Percentiles rank a stretch among this genome's conserved stretches.
These are phyloP conservation scores for Amanita pseudoporphyria DNA, from an alignment of 768 basidiomycete species.

Conservation along the genomic window DNA sequence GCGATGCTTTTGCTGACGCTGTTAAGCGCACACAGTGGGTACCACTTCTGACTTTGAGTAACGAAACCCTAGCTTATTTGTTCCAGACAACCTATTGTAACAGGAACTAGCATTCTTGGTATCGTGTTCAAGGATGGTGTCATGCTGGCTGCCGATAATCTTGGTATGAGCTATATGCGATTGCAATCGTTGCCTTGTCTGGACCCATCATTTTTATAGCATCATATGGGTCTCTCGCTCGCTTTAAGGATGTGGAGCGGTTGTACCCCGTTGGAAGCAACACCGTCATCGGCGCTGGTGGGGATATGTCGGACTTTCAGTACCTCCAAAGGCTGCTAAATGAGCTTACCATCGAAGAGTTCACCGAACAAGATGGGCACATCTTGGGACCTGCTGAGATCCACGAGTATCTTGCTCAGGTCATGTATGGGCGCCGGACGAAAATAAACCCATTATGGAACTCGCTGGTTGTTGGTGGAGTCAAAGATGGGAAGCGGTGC, in stretches of 20 bases:
- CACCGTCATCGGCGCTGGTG: conserved; percentile 86
- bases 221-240: conserved; percentile 94
- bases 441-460: conserved; percentile 97
- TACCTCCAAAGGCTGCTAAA: conserved; percentile 78
- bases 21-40: conserved; percentile 77
- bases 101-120: conserved; percentile 93
- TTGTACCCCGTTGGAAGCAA: conserved; percentile 75
- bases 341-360: conserved; percentile 67
- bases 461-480: conserved; percentile 83
- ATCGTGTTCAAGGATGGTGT: conserved; percentile 94
- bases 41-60: not conserved
- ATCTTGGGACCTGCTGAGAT: conserved; percentile 82
- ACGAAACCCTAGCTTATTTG: not conserved
- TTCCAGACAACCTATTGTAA: conserved; percentile 83
- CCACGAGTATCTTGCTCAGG: conserved; percentile 82
- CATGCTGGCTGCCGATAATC: conserved; percentile 97
- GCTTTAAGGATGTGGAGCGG: conserved; percentile 91
- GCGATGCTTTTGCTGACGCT: conserved; percentile 52
- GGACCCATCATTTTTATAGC: conserved; percentile 32
- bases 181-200: not conserved
- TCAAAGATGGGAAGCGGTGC: conserved; percentile 75
- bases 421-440: conserved; percentile 83
- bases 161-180: conserved; percentile 45
- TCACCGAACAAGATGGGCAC: conserved; percentile 76
- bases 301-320: conserved; percentile 98